Conservation (phyloP, 1,284 basidiomycete genomes). For the Fomitopsis schrenkii region DNA sequence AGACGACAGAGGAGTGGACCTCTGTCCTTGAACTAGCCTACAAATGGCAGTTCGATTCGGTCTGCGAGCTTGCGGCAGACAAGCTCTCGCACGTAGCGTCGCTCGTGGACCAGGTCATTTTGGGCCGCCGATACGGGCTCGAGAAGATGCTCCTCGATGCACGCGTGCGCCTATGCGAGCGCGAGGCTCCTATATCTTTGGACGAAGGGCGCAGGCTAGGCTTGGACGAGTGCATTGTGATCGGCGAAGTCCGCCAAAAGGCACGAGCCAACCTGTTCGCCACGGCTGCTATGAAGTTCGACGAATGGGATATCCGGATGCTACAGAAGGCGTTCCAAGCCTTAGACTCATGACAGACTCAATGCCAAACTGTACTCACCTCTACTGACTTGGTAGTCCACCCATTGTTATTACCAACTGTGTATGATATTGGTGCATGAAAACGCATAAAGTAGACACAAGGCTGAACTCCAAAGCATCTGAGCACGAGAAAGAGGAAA, state of each 20-base stretch:
- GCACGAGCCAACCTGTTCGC: background rate
- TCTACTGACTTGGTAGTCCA: too few species aligned
- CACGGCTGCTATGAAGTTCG: background rate
- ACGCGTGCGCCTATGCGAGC: constrained; percentile 6
- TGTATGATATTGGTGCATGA: too few species aligned
- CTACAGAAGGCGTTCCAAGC: background rate
- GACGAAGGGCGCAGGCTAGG: constrained; percentile 9
- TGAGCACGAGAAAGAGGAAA: too few species aligned
- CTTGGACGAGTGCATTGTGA: constrained; percentile 2
- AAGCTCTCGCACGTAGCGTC: constrained; percentile 6
- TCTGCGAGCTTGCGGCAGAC: constrained; percentile 13
- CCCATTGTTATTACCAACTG: too few species aligned
- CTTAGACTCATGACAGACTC: background rate
- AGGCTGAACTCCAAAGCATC: too few species aligned
- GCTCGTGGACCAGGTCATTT: constrained; percentile 14
- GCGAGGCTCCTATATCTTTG: constrained; percentile 3
- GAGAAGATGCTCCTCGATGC: constrained; percentile 8
- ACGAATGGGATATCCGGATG: constrained; percentile 1
- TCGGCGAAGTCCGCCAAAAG: constrained; percentile 2
- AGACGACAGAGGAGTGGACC: constrained; percentile 12
- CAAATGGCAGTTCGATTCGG: constrained; percentile 11
- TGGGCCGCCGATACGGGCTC: constrained; percentile 11
- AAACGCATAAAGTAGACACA: too few species aligned
- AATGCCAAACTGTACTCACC: too few species aligned
- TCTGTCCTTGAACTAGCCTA: constrained; percentile 16